Evolutionary conservation across 805 yeast species (phyloP).

Genomic region (Yarrowia porcina): DNA sequence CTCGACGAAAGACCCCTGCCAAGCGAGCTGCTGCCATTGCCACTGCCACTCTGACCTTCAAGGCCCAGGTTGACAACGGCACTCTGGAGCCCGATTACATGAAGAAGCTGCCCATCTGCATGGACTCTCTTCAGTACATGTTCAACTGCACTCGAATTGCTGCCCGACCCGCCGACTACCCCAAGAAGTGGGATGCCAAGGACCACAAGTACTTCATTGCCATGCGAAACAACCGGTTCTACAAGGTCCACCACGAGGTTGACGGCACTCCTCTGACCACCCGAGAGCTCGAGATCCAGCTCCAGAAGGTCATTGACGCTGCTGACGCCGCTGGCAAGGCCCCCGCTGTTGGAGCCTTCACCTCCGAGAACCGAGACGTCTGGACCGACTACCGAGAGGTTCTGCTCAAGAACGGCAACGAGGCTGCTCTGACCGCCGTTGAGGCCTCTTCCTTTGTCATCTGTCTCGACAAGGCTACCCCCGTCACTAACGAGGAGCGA

Average conservation of each 20-base stretch:
- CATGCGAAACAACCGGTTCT: slow-evolving; percentile 72
- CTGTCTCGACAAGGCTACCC: slow-evolving; percentile 69
- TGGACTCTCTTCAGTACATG: slow-evolving; percentile 89
- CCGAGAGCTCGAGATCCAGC: slow-evolving; percentile 48
- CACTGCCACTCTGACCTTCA: slow-evolving; percentile 63
- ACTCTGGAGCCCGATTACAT: slow-evolving; percentile 74
- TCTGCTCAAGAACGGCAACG: slow-evolving; percentile 55
- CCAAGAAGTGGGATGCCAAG: slow-evolving; percentile 39
- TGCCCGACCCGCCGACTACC: slow-evolving; percentile 28
- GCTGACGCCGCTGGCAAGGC: slow-evolving; percentile 45
- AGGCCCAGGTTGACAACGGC: slow-evolving; percentile 63
- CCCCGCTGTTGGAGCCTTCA: slow-evolving; percentile 69
- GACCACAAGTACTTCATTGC: slow-evolving; percentile 60
- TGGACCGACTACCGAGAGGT: slow-evolving; percentile 63
- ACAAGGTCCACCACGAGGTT: slow-evolving; percentile 53
- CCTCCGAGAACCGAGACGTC: slow-evolving; percentile 80
- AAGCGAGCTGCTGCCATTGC: slow-evolving; percentile 72
- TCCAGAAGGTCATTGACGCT: slow-evolving; percentile 51
- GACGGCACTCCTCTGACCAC: slow-evolving; percentile 41
- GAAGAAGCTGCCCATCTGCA: slow-evolving; percentile 81
- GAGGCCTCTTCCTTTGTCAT: slow-evolving; percentile 76
- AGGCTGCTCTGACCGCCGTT: slow-evolving; percentile 59
- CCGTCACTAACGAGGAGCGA: slow-evolving; percentile 77
- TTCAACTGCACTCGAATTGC: slow-evolving; percentile 88
- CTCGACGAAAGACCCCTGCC: slow-evolving; percentile 38